These are phyloP conservation scores for Gamsiella multidivaricata DNA, from an alignment of 192 early-diverging fungal species.

Conservation along the genomic window DNA sequence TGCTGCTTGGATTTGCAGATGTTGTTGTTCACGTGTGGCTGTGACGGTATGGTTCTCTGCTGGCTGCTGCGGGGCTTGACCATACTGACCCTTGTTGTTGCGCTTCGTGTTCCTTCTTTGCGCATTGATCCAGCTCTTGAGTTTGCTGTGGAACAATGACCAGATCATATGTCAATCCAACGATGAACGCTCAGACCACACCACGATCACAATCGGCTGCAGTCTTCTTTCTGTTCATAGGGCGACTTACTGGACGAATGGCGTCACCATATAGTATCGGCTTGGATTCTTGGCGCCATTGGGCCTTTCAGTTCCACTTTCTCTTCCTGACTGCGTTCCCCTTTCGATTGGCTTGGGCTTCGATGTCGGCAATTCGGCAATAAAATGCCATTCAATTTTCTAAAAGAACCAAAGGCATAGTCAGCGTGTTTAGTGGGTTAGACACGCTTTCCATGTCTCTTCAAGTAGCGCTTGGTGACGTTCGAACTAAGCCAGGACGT, in stretches of 20 bases:
- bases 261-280: constrained; percentile 78
- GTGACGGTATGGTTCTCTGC: constrained; percentile 7
- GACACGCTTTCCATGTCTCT: background rate
- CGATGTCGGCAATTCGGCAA: constrained; percentile 72
- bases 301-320: constrained; percentile 45
- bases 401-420: constrained; percentile 16
- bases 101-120: constrained; percentile 36
- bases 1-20: background rate
- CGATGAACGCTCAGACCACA: too few species aligned
- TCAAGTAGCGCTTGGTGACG: background rate
- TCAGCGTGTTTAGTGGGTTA: too few species aligned
- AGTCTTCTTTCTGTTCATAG: too few species aligned
- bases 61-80: background rate
- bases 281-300: constrained; percentile 56
- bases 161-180: too few species aligned
- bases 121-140: constrained; percentile 40
- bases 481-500: constrained; percentile 17
- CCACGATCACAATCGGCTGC: too few species aligned
- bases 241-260: constrained; percentile 70
- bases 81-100: constrained; percentile 12
- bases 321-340: constrained; percentile 43
- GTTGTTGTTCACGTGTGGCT: background rate
- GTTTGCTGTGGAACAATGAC: constrained; percentile 39
- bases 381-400: constrained; percentile 76
- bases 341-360: constrained; percentile 46